Base-by-base conservation (phyloP, 1,139 yeast species). In the Saccharomyces hybrid region DNA sequence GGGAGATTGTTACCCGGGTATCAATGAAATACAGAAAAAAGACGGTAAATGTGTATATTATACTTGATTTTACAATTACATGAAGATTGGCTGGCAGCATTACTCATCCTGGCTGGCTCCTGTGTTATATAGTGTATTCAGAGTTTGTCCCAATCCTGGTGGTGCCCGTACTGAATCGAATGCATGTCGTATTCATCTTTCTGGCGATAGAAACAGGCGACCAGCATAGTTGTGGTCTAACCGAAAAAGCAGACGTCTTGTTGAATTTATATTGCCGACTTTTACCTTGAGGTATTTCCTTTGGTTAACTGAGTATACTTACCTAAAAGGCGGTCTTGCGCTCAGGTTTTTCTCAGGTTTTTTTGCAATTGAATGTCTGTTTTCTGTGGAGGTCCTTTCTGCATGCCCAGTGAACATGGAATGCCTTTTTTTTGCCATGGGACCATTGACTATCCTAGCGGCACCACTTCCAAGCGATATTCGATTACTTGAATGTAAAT, bases 311-410 rank as follows among this genome's bases (percentile, higher is more conserved):
- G 42, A 38, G 42, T 16, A 14, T 3, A 4, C 16, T 55, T 49
- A 65, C 51, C 67, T 61, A 51, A 65, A 65, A 4, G 69, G 69
- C 5, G 67, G 67, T 49, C 69, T 60, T 28, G 55, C 53, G n/a
- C 47, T 46, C 49, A 50, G 29, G 11, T 51, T 49, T 32, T 48
- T 23, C 11, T 53, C 50, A 32, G 51, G 49, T 29, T 47, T 44
- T n/a, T 42, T 38, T 32, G 49, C 48, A 3, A 28, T 46, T 6
- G 56, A 34, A 11, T 47, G 52, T 20, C 48, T 27, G 13, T 20
- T 44, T 20, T 44, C 46, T 9, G 41, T 20, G 5, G 48, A 26
- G 4, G 48, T 46, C 26, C 56, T 52, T 38, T 47, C 47, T 14
- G 54, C 49, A 28, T 42, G 53, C 11, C 52, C 55, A 44, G 50